These are phyloP conservation scores for Botryotinia globosa DNA, from an alignment of 2,329 filamentous ascomycete genomes.

Conservation along the genomic window DNA sequence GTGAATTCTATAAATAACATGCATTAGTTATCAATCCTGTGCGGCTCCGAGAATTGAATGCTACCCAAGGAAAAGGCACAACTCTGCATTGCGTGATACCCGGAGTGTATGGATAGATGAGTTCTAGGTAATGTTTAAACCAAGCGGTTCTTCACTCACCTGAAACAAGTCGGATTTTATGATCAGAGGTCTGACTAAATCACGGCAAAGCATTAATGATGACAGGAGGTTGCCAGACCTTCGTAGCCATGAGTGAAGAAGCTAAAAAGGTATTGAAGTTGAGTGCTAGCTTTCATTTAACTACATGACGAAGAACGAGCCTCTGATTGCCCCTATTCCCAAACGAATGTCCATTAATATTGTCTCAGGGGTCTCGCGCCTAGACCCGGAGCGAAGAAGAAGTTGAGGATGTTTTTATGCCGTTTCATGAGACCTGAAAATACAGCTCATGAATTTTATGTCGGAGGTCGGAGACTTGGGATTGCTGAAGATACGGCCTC, in stretches of 20 bases:
- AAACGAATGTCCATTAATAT: neutral
- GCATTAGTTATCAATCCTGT: neutral
- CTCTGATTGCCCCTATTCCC: neutral
- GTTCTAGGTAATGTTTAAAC: neutral
- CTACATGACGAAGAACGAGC: neutral
- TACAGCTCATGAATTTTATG: neutral
- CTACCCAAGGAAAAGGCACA: neutral
- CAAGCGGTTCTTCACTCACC: neutral
- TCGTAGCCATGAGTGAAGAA: neutral
- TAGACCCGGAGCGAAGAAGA: neutral
- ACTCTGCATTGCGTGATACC: neutral
- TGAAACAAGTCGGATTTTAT: neutral
- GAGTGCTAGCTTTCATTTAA: neutral
- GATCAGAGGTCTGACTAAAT: neutral
- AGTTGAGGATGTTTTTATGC: neutral
- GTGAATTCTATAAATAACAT: neutral
- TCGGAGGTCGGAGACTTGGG: slow-evolving; percentile 9
- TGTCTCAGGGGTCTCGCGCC: neutral
- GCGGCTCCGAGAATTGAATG: neutral
- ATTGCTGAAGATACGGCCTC: neutral
- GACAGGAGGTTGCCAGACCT: no score
- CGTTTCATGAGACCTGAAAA: neutral
- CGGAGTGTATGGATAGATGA: neutral
- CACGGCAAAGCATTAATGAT: neutral
- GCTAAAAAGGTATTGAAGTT: neutral